Percentiles rank a stretch among this genome's conserved stretches.
These are phyloP conservation scores for Thuidium tamariscinum DNA, from an alignment of 225 moss, liverwort and hornwort species.

Conservation along the genomic window DNA sequence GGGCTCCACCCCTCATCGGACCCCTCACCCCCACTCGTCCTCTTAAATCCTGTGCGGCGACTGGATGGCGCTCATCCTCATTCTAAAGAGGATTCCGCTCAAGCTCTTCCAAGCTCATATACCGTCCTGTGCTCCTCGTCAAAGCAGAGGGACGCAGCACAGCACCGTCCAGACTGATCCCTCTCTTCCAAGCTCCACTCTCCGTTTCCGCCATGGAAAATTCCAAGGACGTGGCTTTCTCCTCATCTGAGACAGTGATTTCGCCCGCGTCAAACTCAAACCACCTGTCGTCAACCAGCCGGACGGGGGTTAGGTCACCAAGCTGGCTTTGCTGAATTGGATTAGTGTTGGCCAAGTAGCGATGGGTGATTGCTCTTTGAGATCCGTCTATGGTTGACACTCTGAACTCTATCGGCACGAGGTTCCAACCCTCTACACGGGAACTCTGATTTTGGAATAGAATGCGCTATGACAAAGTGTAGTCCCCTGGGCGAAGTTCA, in stretches of 20 bases:
- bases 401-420: neutral
- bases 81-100: neutral
- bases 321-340: neutral
- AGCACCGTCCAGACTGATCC: conserved; percentile 10
- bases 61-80: neutral
- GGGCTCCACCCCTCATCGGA: neutral
- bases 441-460: neutral
- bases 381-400: conserved; percentile 9
- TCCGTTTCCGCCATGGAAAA: conserved; percentile 16
- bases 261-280: conserved; percentile 26
- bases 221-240: neutral
- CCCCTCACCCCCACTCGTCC: neutral
- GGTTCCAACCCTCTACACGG: neutral
- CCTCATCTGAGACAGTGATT: neutral
- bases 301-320: conserved; percentile 12
- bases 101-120: conserved; percentile 1
- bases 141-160: conserved; percentile 17
- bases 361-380: neutral
- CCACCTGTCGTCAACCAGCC: conserved; percentile 15
- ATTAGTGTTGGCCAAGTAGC: neutral
- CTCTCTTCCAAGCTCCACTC: conserved; percentile 1
- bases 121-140: neutral
- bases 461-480: conserved; percentile 38
- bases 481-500: conserved; percentile 14
- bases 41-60: neutral